Evolutionary conservation across 495 filamentous ascomycete species (phyloP), one percentile per base, ranked within the genome.

Genomic region (Gamarada debralockiae): DNA sequence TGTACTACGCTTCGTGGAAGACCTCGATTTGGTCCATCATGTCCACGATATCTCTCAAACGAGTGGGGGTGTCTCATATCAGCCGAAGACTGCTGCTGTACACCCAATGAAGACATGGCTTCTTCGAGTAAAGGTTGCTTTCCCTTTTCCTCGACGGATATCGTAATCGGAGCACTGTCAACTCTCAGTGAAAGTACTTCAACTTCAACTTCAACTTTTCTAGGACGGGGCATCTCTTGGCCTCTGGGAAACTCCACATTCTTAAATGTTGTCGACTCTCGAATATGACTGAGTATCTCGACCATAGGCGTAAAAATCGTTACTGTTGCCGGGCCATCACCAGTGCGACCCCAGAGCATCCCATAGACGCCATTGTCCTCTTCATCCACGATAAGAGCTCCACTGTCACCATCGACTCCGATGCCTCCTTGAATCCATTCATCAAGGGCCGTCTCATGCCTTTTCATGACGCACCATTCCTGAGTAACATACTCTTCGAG

Each of bases 331-430:
- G 65, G 60, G 1, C 63, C 67, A 0, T 56, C 55, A 9, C 65
- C 67, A 48, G 63, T 67, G 13, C 67, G 49, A 0, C 67, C 65
- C 67, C 65, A 69, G 15, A 69, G 63, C 41, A 67, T 65, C 18
- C 67, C 67, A 36, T 67, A 47, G n/a, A 69, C 48, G 3, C 48
- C 41, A 48, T 69, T 61, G 3, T 24, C 62, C 10, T 63, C 63
- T 8, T 52, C 57, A 22, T 69, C 65, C 10, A 69, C 37, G 33
- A 69, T 66, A 22, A 59, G 61, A 14, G 61, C 67, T 20, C 67
- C 67, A 23, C 63, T 66, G 33, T 69, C 67, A 14, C 67, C 67
- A 45, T 67, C 65, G 17, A 69, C 61, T 15, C 67, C 67, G 25
- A 69, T 67, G 14, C 67, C 67, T 14, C 67, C 65, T 38, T 58